Base-by-base conservation (phyloP, 129 eudicot genomes). In the Centella asiatica region DNA sequence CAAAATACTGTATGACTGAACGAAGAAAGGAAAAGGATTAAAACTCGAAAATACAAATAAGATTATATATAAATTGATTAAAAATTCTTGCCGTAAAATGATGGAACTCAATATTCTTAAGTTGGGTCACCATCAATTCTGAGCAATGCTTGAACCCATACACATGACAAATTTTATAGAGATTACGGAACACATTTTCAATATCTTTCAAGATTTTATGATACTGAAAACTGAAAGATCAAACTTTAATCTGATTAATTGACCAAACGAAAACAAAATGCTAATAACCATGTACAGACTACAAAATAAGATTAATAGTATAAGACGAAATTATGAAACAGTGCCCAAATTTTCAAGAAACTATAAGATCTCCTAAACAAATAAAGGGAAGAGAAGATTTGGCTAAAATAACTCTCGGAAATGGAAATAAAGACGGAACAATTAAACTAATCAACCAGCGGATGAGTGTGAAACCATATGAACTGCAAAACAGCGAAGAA, bases 401-500 rank as follows among this genome's bases (percentile, higher is more conserved):
- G 47, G 29, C 47, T 22, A 57, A 54, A 44, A 44, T 12, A 44
- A 0, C 3, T 44, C 39, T 9, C 39, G 5, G 3, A 62, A 49
- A n/a, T n/a, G n/a, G n/a, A n/a, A n/a, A 66, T 22, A 25, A 46
- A 15, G 77, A 56, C 6, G 15, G 34, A 31, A 15, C 10, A 53
- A 42, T 36, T 7, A 34, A 24, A 40, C 8, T 34, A 22, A 19
- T 2, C 9, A 25, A 12, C 23, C 18, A 57, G 6, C 7, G 19
- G 34, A 57, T 57, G 5, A 33, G 22, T 24, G 7, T 37, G 10
- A 8, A 14, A 33, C 4, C 25, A 31, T 29, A 36, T 19, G 32
- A 56, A 48, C 27, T 4, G 40, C 10, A 13, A 58, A 29, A 68
- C 37, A 53, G n/a, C 49, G 20, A 55, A 65, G 67, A 64, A 74